These are phyloP conservation scores for Pythium chondricola DNA, from an alignment of 352 stramenopile genomes.

Conservation along the genomic window DNA sequence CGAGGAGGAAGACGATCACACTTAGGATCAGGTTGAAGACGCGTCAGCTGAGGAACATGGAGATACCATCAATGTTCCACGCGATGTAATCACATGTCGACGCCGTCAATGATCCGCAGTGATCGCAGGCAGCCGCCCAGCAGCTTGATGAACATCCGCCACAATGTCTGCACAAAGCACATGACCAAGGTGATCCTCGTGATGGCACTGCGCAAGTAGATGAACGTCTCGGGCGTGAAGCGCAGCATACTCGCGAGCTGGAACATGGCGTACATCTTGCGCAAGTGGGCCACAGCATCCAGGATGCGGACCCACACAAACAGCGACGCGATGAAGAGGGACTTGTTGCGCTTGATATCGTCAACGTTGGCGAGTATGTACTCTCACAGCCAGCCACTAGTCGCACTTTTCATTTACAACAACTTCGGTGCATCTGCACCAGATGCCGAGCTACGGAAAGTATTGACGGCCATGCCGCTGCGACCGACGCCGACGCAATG, in stretches of 20 bases:
- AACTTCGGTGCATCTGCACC: too few species aligned
- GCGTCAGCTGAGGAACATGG: conserved; percentile 47
- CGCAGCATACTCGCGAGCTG: conserved; percentile 42
- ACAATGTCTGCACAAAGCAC: conserved; percentile 34
- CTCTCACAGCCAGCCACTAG: too few species aligned
- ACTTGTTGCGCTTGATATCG: too few species aligned
- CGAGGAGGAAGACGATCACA: conserved; percentile 28
- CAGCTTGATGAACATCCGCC: conserved; percentile 31
- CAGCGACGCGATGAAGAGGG: too few species aligned
- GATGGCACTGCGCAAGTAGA: conserved; percentile 41
- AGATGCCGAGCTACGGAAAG: too few species aligned
- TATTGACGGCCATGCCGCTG: too few species aligned
- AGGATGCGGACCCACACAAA: conserved; percentile 47
- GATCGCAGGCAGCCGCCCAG: conserved; percentile 20
- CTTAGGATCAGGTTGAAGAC: conserved; percentile 43
- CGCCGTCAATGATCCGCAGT: conserved; percentile 27
- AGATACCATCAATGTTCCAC: conserved; percentile 37
- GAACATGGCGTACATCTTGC: conserved; percentile 34
- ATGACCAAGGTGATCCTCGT: conserved; percentile 54
- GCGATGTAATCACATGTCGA: conserved; percentile 28
- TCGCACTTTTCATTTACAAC: too few species aligned
- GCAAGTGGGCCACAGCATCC: conserved; percentile 31
- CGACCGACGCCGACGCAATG: too few species aligned
- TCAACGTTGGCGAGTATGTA: too few species aligned
- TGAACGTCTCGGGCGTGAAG: conserved; percentile 35